These are phyloP conservation scores for Alternaria tenuissima DNA, from an alignment of 2,329 filamentous ascomycete species.

Conservation along the genomic window DNA sequence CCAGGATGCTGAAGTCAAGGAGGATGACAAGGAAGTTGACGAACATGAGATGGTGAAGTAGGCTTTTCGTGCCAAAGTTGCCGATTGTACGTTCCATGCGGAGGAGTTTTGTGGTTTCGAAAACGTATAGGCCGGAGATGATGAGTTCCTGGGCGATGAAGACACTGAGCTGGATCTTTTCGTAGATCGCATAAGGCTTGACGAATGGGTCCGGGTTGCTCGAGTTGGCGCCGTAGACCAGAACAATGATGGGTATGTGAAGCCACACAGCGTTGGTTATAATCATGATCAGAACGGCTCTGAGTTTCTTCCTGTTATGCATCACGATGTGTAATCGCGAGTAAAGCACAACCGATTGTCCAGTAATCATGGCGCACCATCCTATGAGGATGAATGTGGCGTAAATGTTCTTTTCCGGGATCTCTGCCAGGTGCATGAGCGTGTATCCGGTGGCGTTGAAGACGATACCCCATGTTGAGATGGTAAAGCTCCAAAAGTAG, in stretches of 20 bases:
- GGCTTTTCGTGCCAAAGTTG: slow-evolving; percentile 18
- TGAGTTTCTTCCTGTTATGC: slow-evolving; percentile 56
- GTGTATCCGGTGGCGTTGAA: slow-evolving; percentile 57
- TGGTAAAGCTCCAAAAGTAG: slow-evolving; percentile 60
- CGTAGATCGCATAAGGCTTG: slow-evolving; percentile 48
- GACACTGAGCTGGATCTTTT: slow-evolving; percentile 53
- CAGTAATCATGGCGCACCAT: slow-evolving; percentile 68
- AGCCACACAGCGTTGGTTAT: slow-evolving; percentile 61
- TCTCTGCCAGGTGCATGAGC: slow-evolving; percentile 50
- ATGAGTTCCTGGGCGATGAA: slow-evolving; percentile 51
- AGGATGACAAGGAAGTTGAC: slow-evolving; percentile 35
- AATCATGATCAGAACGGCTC: slow-evolving; percentile 64
- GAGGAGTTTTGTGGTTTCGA: slow-evolving; percentile 50
- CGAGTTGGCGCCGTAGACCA: slow-evolving; percentile 61
- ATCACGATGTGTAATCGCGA: slow-evolving; percentile 68
- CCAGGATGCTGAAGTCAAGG: slow-evolving; percentile 33
- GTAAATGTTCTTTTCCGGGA: slow-evolving; percentile 30
- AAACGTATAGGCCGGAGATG: slow-evolving; percentile 59
- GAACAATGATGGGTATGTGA: slow-evolving; percentile 62
- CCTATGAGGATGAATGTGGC: slow-evolving; percentile 60
- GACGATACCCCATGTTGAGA: slow-evolving; percentile 53
- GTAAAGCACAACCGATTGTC: slow-evolving; percentile 67
- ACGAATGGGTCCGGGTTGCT: slow-evolving; percentile 38
- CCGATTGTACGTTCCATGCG: slow-evolving; percentile 24
- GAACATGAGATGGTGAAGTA: slow-evolving; percentile 30